Evolutionary conservation across 2,329 filamentous ascomycete species (phyloP), one percentile per base, ranked within the genome.

Genomic region (Microsporum audouinii): DNA sequence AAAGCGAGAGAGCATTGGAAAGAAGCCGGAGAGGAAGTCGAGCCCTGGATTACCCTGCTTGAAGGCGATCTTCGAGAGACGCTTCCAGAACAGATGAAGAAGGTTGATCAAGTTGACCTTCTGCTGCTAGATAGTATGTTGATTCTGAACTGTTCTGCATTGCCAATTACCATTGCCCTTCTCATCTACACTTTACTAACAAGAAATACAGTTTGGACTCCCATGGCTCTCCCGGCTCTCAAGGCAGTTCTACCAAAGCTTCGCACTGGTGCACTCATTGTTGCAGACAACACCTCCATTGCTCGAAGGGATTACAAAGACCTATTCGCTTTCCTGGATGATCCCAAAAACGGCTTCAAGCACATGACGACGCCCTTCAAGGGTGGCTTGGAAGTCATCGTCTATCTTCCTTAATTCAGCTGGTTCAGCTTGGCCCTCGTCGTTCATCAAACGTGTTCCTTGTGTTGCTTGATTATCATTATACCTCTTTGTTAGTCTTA

Each of bases 111-210:
- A 14, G 73, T 86, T n/a, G 81, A 86, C 63, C 72, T 86, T 23
- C 65, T 86, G 14, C 70, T 85, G 29, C 73, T 86, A 31, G 83
- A 86, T 66, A 85, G 83, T 86, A 69, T 75, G 82, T 78, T 39
- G 4, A 45, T 49, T 49, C 45, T 23, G 17, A 23, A 23, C 23
- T 45, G 45, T 14, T 53, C 17, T 12, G 58, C 10, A 12, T 60
- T 38, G 12, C 51, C 27, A 14, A 36, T 39, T 43, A 34, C 39
- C 7, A 34, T 23, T 47, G 43, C 17, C 10, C 51, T 7, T 55
- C n/a, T 4, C 27, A 58, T 31, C 6, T 23, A 39, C 60, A 33
- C n/a, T 45, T 29, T 51, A 45, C 60, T 45, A 57, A 47, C 55
- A 34, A 34, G 10, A 2, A 5, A 34, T 45, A 2, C 60, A 84